Percentiles rank a stretch among this genome's conserved stretches.
Conservation (phyloP, 305 asterid species). For the Solanum hybrid region DNA sequence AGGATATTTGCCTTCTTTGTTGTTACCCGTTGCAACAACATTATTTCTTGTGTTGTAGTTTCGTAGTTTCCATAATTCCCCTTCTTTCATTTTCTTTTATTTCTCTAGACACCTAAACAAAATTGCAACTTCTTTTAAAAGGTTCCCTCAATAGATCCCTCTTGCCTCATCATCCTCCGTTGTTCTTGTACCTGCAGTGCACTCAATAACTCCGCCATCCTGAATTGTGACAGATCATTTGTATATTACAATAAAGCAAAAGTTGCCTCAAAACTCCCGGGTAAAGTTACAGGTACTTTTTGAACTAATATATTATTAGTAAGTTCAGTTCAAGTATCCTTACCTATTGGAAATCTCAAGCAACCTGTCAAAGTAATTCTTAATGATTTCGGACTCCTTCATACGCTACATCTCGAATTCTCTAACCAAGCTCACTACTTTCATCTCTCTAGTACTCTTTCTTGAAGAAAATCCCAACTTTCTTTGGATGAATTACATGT, state of each 20-base stretch:
- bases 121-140: not conserved
- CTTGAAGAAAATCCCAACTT: not conserved
- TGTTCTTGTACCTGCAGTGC: not conserved
- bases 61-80: not conserved
- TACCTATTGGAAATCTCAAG: not conserved
- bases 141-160: not conserved
- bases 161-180: not conserved
- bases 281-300: not conserved
- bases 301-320: not conserved
- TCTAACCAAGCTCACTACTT: not conserved
- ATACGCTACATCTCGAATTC: not conserved
- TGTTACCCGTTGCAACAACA: not conserved
- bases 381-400: not conserved
- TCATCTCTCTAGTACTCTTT: not conserved
- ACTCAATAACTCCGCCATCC: not conserved
- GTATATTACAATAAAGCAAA: not conserved
- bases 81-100: not conserved
- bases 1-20: not conserved
- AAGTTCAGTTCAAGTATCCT: not conserved
- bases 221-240: too few relatives aligned
- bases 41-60: not conserved
- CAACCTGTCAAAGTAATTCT: not conserved
- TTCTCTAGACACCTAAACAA: not conserved
- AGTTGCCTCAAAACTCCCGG: not conserved
- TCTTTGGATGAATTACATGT: not conserved